phyloP scores from a whole-genome alignment of 192 early-diverging fungal species.

The Gonapodya sp. region DNA sequence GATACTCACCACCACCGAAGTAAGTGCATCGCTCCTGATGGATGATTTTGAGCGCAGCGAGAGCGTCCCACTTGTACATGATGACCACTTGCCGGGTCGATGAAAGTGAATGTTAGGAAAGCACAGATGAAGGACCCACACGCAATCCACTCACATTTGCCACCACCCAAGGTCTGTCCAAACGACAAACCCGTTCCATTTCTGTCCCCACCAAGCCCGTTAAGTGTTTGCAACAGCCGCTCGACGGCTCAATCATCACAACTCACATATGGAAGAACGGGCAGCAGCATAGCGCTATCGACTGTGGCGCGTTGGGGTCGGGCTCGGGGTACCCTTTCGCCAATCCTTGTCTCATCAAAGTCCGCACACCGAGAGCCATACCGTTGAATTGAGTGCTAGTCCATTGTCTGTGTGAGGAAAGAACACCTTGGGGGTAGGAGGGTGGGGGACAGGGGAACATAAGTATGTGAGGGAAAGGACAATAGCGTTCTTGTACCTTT shows the following conservation, averaged over 20 bases:
- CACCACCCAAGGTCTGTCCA: not conserved
- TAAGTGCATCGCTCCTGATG: conserved; percentile 11
- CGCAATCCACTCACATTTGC: no score
- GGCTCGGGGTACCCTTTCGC: not conserved
- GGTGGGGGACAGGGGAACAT: no score
- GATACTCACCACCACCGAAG: conserved; percentile 11
- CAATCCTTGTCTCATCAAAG: conserved; percentile 6
- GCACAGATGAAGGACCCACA: no score
- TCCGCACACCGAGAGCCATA: not conserved
- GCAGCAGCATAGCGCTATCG: not conserved
- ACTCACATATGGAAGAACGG: conserved; percentile 12
- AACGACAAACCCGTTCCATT: conserved; percentile 4
- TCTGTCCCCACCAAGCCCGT: no score
- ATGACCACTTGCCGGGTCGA: conserved; percentile 12
- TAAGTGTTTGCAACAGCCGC: no score
- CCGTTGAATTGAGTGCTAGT: not conserved
- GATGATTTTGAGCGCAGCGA: conserved; percentile 13
- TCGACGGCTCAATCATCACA: no score
- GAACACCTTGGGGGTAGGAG: conserved; percentile 15
- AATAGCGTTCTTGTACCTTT: no score
- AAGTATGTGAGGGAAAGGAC: no score
- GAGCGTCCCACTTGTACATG: conserved; percentile 18
- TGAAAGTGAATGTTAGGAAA: no score
- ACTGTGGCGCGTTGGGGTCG: not conserved
- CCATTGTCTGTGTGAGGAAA: not conserved